Base-by-base conservation (phyloP, 208 protist species). In the Leishmania turanica region DNA sequence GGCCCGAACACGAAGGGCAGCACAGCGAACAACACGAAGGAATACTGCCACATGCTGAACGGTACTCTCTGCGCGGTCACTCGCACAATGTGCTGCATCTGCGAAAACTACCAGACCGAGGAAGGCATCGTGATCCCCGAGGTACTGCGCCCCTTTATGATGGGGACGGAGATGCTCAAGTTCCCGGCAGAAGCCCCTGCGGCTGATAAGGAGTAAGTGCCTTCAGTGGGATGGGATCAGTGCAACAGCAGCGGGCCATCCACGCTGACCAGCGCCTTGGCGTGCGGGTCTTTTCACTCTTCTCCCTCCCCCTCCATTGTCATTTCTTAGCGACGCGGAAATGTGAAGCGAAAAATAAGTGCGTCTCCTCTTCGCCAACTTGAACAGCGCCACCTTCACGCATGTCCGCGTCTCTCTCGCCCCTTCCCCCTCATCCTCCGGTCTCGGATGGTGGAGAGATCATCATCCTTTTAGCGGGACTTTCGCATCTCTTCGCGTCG, bases 11-110 rank as follows among this genome's bases (percentile, higher is more conserved):
- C 89, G n/a, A 88, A 89, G 71, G 95, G 93, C 62, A 81, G 88
- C 64, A 75, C 88, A 49, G 89, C 89, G 11, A 93, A 90, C 79
- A 90, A 85, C 69, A 90, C 90, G 47, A 99, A 99, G 90, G 93
- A 99, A 85, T 99, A 99, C 89, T 99, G 99, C 71, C 99, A 99
- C 95, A 99, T 99, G 99, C 95, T 99, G 69, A 99, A 99, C 93
- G 95, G 98, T 58, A 99, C 99, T 15, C 89, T 99, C 47, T 97
- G 92, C 81, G 99, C 99, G 73, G 99, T 99, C 65, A 99, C 99
- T 45, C 96, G 99, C 80, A 99, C 98, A 51, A 98, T 99, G 82
- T 99, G 99, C 92, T 98, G 96, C 87, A 98, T 99, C 81, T 94
- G 99, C 77, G 99, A 99, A 94, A 99, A 99, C 93, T 99, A 99